Evolutionary conservation across 1,284 basidiomycete genomes (phyloP), one percentile per base, ranked within the genome.

Genomic region (Ceratorhiza oryzae-sativae): DNA sequence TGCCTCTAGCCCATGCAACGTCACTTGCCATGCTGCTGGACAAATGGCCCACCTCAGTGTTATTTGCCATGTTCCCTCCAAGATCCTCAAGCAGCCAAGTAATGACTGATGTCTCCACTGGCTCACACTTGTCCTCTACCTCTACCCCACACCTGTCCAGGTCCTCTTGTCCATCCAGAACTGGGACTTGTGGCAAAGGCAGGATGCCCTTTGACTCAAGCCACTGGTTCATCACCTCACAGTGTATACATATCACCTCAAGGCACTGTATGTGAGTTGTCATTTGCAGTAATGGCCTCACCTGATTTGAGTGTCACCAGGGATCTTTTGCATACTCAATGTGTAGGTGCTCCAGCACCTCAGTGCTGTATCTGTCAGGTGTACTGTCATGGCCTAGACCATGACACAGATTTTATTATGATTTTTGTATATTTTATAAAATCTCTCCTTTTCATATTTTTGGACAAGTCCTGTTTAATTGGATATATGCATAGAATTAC

Each of bases 311-410:
- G 18, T 39, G 51, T 25, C 49, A 51, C 49, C 51, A 68, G 8
- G 41, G 51, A 4, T n/a, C 41, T 13, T 68, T 68, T 0, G 65
- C 51, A 23, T 41, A 68, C n/a, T 55, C 34, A 41, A 67, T 67
- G 23, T 67, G 63, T 9, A 67, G 63, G 36, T 67, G 71, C 27
- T 74, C 73, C 18, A 63, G 72, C 13, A 42, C 42, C 42, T 74
- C 73, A 9, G 73, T 73, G 25, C 68, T 73, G 51, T 71, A 74
- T 20, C 70, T 63, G 32, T 73, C 65, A 3, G 72, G 58, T 15
- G 72, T 71, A n/a, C n/a, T n/a, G n/a, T n/a, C n/a, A n/a, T n/a
- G n/a, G n/a, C n/a, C n/a, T n/a, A n/a, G n/a, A n/a, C n/a, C n/a
- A n/a, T n/a, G n/a, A n/a, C n/a, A n/a, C n/a, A n/a, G n/a, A n/a